Conservation (phyloP, 768 basidiomycete genomes). For the Lactarius quietus region DNA sequence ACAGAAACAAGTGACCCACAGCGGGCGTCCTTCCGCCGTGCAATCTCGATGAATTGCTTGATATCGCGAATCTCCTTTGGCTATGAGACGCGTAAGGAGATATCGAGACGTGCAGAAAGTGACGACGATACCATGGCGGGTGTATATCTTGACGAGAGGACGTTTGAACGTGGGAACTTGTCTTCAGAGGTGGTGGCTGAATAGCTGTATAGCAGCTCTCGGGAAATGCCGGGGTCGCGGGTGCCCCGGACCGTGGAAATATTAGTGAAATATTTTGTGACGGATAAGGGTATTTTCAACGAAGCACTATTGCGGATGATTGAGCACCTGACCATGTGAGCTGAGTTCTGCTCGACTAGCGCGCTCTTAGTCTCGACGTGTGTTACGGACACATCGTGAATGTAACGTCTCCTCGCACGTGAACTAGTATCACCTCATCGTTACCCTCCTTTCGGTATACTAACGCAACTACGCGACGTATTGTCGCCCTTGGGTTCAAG, state of each 20-base stretch:
- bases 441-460: constrained; percentile 1
- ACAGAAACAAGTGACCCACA: constrained; percentile 52
- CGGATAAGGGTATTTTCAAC: not conserved
- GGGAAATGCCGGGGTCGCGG: constrained; percentile 9
- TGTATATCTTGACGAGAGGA: not conserved
- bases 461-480: constrained; percentile 5
- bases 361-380: constrained; percentile 1
- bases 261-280: not conserved
- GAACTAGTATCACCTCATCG: not conserved
- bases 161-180: not conserved
- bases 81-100: constrained; percentile 38
- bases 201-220: constrained; percentile 15
- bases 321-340: constrained; percentile 10
- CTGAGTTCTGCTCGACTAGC: constrained; percentile 7
- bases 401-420: constrained; percentile 2
- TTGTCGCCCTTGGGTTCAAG: not conserved
- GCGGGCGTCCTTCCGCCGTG: constrained; percentile 94
- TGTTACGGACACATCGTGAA: constrained; percentile 4
- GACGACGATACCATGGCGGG: constrained; percentile 13
- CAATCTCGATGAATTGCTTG: constrained; percentile 97
- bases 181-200: constrained; percentile 11
- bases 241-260: no score
- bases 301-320: not conserved
- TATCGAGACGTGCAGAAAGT: not conserved
- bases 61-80: constrained; percentile 98